Evolutionary conservation across 768 basidiomycete genomes (phyloP).

Genomic region (Daedaleopsis nitida): DNA sequence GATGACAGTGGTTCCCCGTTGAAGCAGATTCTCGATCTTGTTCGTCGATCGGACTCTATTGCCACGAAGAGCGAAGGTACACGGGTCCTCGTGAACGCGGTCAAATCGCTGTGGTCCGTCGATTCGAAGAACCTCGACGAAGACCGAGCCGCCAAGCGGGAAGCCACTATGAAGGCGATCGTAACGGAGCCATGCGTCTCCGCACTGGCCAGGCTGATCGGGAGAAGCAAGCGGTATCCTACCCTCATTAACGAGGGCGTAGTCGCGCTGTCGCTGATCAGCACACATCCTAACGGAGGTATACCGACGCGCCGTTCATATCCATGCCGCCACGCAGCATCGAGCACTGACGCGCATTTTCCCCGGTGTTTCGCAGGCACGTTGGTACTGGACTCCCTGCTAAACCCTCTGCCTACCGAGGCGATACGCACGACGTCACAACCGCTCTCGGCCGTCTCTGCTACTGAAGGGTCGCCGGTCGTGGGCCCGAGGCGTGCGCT

Average conservation of each 20-base stretch:
- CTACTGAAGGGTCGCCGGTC: constrained; percentile 45
- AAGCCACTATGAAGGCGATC: constrained; percentile 54
- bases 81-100: constrained; percentile 82
- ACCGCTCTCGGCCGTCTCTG: constrained; percentile 31
- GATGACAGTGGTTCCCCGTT: constrained; percentile 46
- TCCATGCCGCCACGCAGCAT: constrained; percentile 5
- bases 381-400: constrained; percentile 62
- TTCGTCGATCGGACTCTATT: constrained; percentile 76
- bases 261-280: constrained; percentile 78
- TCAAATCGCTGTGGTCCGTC: constrained; percentile 74
- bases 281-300: constrained; percentile 68
- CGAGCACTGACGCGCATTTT: background rate
- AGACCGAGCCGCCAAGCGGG: constrained; percentile 50
- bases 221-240: constrained; percentile 77
- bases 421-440: constrained; percentile 23
- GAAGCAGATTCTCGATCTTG: constrained; percentile 70
- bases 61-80: constrained; percentile 89
- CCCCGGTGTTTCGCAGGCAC: constrained; percentile 45
- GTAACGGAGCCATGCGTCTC: constrained; percentile 56
- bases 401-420: constrained; percentile 50
- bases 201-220: constrained; percentile 70
- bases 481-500: constrained; percentile 58
- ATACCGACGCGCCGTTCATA: constrained; percentile 28
- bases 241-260: constrained; percentile 88
- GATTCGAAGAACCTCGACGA: constrained; percentile 43